Conservation (phyloP, 345 rosid genomes). For the Angophora floribunda region DNA sequence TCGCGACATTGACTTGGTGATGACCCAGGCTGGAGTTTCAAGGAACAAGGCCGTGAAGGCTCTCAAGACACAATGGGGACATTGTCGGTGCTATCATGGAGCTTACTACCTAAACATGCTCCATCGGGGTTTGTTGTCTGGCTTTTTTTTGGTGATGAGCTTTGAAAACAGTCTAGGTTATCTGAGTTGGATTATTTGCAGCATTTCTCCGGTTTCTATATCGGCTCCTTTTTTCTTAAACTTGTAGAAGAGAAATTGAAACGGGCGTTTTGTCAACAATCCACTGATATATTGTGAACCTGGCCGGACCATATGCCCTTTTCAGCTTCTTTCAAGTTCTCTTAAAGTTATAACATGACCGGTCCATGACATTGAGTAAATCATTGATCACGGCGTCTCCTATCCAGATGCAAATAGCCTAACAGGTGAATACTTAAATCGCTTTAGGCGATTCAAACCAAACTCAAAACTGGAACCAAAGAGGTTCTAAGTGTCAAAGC, state of each 20-base stretch:
- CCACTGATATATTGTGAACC: not conserved
- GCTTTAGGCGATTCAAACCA: not conserved
- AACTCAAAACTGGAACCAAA: not conserved
- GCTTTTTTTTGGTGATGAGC: not conserved
- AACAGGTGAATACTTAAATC: not conserved
- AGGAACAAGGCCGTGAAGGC: constrained; percentile 75
- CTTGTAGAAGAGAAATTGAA: not conserved
- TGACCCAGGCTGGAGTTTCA: constrained; percentile 77
- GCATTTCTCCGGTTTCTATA: not conserved
- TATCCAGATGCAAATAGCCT: not conserved
- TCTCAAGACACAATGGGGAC: constrained; percentile 61
- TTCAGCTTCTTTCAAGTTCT: not conserved
- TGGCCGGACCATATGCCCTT: not conserved
- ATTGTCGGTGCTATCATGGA: constrained; percentile 93
- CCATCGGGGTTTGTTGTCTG: not conserved
- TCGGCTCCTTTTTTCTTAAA: not conserved
- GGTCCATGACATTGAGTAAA: not conserved
- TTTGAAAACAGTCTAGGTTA: not conserved
- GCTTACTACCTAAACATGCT: constrained; percentile 48
- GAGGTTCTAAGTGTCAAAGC: not conserved
- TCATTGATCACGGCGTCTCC: not conserved
- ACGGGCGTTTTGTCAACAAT: not conserved
- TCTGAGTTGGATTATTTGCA: not conserved
- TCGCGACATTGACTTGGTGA: constrained; percentile 72
- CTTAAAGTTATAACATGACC: not conserved